phyloP scores from a whole-genome alignment of 129 eudicot species.

The Apium graveolens region DNA sequence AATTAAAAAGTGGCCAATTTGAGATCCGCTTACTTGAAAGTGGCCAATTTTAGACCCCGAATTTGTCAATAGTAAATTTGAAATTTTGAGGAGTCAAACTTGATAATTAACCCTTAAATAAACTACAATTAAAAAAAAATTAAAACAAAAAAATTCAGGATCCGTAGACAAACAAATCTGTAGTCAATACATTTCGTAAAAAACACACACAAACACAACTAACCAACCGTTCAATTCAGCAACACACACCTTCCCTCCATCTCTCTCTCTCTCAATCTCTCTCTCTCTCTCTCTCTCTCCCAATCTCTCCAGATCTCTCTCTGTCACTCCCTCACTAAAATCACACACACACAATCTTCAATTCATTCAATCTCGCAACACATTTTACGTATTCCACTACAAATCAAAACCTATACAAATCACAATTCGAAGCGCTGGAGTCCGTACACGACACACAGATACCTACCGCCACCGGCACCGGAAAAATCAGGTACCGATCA shows the following conservation, averaged over 20 bases:
- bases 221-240: not conserved
- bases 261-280: not conserved
- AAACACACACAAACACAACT: not conserved
- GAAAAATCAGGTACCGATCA: slow-evolving; percentile 88
- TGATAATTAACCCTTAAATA: too few species aligned
- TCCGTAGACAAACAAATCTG: not conserved
- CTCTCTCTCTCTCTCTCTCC: not conserved
- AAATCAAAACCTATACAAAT: not conserved
- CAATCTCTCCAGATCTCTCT: not conserved
- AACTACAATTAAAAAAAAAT: too few species aligned
- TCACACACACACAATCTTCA: too few species aligned
- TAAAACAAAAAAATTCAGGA: too few species aligned
- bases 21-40: too few species aligned
- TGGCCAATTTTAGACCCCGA: too few species aligned
- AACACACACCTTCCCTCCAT: not conserved
- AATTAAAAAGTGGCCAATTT: too few species aligned
- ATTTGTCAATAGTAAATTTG: too few species aligned
- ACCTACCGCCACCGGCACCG: slow-evolving; percentile 22
- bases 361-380: not conserved
- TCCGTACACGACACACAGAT: slow-evolving; percentile 6
- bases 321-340: not conserved
- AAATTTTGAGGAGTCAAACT: too few species aligned
- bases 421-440: slow-evolving; percentile 1
- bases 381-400: not conserved
- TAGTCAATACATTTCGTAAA: not conserved